Evolutionary conservation across 2,329 filamentous ascomycete species (phyloP), one percentile per base, ranked within the genome.

Genomic region (Ceratocystis cubensis): DNA sequence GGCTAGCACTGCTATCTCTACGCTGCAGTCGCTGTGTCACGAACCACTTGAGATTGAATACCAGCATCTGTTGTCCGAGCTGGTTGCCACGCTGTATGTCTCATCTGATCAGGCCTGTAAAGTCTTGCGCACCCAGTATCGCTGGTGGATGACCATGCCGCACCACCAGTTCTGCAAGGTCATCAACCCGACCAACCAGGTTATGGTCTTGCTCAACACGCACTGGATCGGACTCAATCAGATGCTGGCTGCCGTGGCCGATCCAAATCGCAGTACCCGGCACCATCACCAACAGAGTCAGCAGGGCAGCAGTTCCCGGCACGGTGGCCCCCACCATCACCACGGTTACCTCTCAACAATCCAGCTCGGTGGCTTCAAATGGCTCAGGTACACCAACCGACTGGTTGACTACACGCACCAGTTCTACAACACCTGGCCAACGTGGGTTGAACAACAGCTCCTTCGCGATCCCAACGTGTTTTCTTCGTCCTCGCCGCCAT

Each of bases 81-180:
- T 82, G 70, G 77, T 81, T 1, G 74, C 79, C 70, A 80, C 81
- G 48, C 79, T 84, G 41, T 78, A 80, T 50, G 77, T 78, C 28
- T 80, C 79, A 64, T 81, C 82, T 20, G 33, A 44, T 8, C 61
- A 63, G 37, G 81, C 81, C 17, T 83, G 82, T 71, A 75, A 78
- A 69, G 74, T 77, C n/a, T 76, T 83, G 64, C 75, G 75, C 53
- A 73, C 75, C 65, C 80, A 82, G 70, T 83, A 82, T 71, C 76
- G 72, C 3, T 84, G 81, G 82, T 84, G 81, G 81, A 83, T 83
- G 76, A 76, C 81, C 72, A 75, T 84, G 6, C 78, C 81, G 7
- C 81, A 84, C 69, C 75, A 76, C 45, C 74, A 77, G 61, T 84
- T 84, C 72, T 77, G 80, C 69, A 74, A 75, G 63, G 72, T 84